These are phyloP conservation scores for Crucihimalaya himalaica DNA, from an alignment of 345 rosid genomes.

Conservation along the genomic window DNA sequence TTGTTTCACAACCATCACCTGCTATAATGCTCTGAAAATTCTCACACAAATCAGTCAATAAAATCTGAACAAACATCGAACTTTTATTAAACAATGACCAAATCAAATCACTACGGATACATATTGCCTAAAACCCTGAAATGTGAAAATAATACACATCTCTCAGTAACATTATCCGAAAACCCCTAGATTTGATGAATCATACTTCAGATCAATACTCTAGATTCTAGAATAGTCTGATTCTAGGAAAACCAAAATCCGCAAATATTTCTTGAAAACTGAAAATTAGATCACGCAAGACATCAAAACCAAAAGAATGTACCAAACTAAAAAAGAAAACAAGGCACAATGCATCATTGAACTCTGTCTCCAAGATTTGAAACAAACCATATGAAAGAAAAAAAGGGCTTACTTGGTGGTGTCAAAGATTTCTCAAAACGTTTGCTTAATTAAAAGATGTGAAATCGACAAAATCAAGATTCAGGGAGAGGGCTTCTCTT, in stretches of 20 bases:
- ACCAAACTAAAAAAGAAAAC: neutral
- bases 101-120: slow-evolving; percentile 9
- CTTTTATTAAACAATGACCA: slow-evolving; percentile 10
- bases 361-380: slow-evolving; percentile 27
- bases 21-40: neutral
- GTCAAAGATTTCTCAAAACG: slow-evolving; percentile 3
- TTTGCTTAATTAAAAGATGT: neutral
- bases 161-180: neutral
- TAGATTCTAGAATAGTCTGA: neutral
- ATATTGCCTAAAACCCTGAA: neutral
- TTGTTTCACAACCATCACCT: slow-evolving; percentile 46
- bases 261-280: slow-evolving; percentile 1
- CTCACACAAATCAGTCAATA: neutral
- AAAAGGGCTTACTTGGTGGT: slow-evolving; percentile 7
- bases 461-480: slow-evolving; percentile 21
- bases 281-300: slow-evolving; percentile 17
- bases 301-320: slow-evolving; percentile 13
- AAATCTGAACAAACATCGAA: slow-evolving; percentile 12
- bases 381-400: slow-evolving; percentile 19
- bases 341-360: slow-evolving; percentile 13
- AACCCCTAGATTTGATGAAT: neutral
- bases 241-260: neutral
- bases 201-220: slow-evolving; percentile 27
- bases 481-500: neutral
- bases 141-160: slow-evolving; percentile 11